A percentile compares a stretch with the other conserved stretches of the same genome.
Conservation (phyloP, 73 alveolate species). For the Paramecium bursaria region DNA sequence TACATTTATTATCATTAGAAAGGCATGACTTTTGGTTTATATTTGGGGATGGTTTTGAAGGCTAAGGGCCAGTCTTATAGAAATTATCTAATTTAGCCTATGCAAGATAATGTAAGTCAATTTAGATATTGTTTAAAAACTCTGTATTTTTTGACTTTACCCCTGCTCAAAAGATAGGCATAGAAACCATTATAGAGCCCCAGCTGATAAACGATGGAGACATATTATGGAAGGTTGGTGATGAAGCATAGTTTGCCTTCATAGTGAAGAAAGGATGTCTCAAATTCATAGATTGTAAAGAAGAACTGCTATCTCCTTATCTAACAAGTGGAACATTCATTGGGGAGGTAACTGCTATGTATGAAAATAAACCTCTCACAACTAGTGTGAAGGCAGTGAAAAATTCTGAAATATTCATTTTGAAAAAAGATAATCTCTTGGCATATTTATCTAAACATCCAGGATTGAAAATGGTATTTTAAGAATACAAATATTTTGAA, state of each 20-base stretch:
- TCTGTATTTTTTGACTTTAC: background rate
- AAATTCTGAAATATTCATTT: constrained; percentile 24
- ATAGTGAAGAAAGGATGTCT: background rate
- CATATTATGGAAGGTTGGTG: background rate
- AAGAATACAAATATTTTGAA: constrained; percentile 54
- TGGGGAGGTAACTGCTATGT: constrained; percentile 59
- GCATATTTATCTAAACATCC: constrained; percentile 52
- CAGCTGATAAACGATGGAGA: background rate
- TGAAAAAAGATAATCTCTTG: background rate
- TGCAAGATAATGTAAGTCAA: constrained; percentile 26
- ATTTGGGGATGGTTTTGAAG: constrained; percentile 26
- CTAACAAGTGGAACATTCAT: constrained; percentile 59
- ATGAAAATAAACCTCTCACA: background rate
- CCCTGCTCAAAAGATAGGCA: background rate
- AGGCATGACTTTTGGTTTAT: constrained; percentile 50
- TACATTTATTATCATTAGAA: constrained; percentile 28
- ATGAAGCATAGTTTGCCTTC: constrained; percentile 12
- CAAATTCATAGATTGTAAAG: constrained; percentile 35
- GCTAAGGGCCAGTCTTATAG: constrained; percentile 27
- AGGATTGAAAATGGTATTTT: constrained; percentile 48
- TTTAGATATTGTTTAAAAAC: constrained; percentile 12
- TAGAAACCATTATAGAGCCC: constrained; percentile 28
- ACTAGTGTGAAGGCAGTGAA: constrained; percentile 55
- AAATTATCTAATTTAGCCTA: background rate
- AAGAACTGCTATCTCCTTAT: background rate